phyloP scores from a whole-genome alignment of 331 rosid species.

The Pyracantha coccinea region DNA sequence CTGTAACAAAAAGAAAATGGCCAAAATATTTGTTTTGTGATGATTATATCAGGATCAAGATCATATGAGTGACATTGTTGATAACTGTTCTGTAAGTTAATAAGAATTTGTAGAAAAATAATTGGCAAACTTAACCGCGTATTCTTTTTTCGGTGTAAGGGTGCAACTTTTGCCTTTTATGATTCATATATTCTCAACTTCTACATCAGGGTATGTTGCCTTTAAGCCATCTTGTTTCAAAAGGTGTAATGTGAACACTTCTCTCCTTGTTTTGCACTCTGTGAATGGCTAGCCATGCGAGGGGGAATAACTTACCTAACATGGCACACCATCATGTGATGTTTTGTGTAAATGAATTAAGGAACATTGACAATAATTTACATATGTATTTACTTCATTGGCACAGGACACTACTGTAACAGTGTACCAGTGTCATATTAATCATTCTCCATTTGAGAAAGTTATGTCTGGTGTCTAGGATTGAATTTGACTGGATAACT shows the following conservation, averaged over 20 bases:
- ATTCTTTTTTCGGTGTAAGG: slow-evolving; percentile 5
- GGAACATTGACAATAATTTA: too few relatives aligned
- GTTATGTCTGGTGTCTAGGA: too few relatives aligned
- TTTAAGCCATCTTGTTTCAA: slow-evolving; percentile 2
- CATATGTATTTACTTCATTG: too few relatives aligned
- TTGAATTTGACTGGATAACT: too few relatives aligned
- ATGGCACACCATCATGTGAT: too few relatives aligned
- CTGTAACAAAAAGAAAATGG: background rate
- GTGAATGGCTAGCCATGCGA: background rate
- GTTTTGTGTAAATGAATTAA: too few relatives aligned
- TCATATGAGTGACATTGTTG: background rate
- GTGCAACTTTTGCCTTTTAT: slow-evolving; percentile 14
- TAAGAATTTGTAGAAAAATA: background rate
- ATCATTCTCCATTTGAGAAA: too few relatives aligned
- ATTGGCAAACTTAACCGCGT: background rate
- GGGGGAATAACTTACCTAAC: too few relatives aligned
- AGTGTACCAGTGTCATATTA: too few relatives aligned
- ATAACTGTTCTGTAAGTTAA: background rate
- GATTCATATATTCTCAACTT: slow-evolving; percentile 34
- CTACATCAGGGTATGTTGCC: slow-evolving; percentile 10
- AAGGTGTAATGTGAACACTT: slow-evolving; percentile 5
- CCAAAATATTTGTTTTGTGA: background rate
- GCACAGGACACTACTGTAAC: too few relatives aligned
- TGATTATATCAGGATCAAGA: background rate
- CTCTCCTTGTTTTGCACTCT: slow-evolving; percentile 1